Evolutionary conservation across 768 basidiomycete species (phyloP), one percentile per base, ranked within the genome.

Genomic region (Pisolithus sp.): DNA sequence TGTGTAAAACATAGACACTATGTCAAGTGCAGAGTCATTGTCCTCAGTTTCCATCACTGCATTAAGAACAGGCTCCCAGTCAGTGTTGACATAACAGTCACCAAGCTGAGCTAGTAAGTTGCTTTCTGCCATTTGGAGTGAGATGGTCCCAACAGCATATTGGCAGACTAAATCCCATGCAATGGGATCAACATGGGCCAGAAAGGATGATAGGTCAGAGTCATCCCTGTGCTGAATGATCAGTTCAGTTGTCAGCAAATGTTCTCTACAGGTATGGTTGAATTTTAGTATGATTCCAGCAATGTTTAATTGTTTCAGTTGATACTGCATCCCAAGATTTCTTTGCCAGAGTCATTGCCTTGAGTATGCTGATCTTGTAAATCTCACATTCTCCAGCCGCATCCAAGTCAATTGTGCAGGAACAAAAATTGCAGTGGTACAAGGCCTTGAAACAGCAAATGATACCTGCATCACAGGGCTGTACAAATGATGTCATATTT

Each of bases 311-410:
- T 24, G 70, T 72, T 17, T 46, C 48, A 1, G 50, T 20, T 28
- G 50, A 47, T n/a, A 73, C 57, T 5, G 36, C 31, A 7, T 60
- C 37, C 70, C 73, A 75, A 4, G 68, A 68, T 24, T 60, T 54
- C 30, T 60, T 51, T 57, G 72, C 62, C 8, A 55, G 46, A 64
- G 74, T 71, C 7, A 57, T 20, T 21, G 23, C 68, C 47, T 69
- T 56, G n/a, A 71, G 64, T 20, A 67, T 52, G 49, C 68, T 59
- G 34, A 74, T 67, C 41, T 71, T 66, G 56, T 70, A 74, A 28
- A 72, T 68, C 17, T 71, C 59, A 2, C 30, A 0, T 24, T 60
- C 58, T 17, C 59, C 68, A 17, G 59, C 63, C 23, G 70, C 66
- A 57, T 72, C 67, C 34, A 58, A 54, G 7, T 66, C 61, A 51